A percentile compares a stretch with the other conserved stretches of the same genome.
Evolutionary conservation across 805 yeast genomes (phyloP).

Genomic region (Helenozyma rhizophorensis): DNA sequence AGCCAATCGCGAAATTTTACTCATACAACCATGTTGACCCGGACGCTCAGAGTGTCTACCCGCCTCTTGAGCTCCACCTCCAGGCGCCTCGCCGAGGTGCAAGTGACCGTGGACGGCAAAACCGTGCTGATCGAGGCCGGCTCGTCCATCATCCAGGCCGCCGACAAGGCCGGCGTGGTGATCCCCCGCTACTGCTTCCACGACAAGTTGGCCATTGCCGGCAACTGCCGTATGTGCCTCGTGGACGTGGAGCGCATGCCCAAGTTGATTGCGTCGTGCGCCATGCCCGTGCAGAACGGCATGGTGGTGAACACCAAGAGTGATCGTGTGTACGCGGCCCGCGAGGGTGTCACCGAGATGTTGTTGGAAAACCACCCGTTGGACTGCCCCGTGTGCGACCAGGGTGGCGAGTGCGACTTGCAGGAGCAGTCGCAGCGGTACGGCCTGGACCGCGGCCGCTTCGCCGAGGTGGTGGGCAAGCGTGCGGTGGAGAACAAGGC

Average conservation of each 20-base stretch:
- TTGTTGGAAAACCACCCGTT: slow-evolving; percentile 83
- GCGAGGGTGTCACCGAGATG: slow-evolving; percentile 91
- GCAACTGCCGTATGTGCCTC: slow-evolving; percentile 90
- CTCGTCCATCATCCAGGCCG: slow-evolving; percentile 84
- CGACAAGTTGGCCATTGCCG: slow-evolving; percentile 85
- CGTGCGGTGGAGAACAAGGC: slow-evolving; percentile 90
- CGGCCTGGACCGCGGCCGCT: slow-evolving; percentile 85
- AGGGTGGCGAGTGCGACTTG: slow-evolving; percentile 91
- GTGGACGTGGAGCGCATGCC: slow-evolving; percentile 89
- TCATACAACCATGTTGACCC: slow-evolving; percentile 10
- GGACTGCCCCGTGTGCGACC: slow-evolving; percentile 91
- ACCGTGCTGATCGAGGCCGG: slow-evolving; percentile 80
- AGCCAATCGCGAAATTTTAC: slow-evolving; percentile 8
- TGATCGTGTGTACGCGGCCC: slow-evolving; percentile 73
- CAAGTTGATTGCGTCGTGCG: slow-evolving; percentile 85
- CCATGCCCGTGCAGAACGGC: slow-evolving; percentile 86
- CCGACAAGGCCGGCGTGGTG: slow-evolving; percentile 84
- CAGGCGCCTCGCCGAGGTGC: slow-evolving; percentile 48
- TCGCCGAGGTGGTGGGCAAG: slow-evolving; percentile 75
- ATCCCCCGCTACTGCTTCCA: slow-evolving; percentile 91
- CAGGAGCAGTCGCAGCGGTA: slow-evolving; percentile 83
- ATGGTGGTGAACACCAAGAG: slow-evolving; percentile 81
- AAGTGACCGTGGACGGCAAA: slow-evolving; percentile 61
- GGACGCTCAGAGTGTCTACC: slow-evolving; percentile 12
- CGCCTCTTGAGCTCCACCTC: slow-evolving; percentile 27